Base-by-base conservation (phyloP, 2,329 filamentous ascomycete species). In the Furcasterigmium sp. region DNA sequence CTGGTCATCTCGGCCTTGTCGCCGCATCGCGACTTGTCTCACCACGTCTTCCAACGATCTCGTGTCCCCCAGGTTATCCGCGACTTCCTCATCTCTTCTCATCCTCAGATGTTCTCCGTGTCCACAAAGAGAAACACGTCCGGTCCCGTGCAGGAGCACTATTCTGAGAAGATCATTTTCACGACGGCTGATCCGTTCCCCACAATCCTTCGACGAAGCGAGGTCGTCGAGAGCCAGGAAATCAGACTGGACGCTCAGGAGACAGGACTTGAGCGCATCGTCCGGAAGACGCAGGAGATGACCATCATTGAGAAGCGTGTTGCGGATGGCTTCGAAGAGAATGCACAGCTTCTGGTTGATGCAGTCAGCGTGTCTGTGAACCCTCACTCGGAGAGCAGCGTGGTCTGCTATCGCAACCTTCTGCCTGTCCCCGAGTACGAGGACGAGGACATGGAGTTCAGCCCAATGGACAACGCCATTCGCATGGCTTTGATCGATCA, bases 271-370 rank as follows among this genome's bases (percentile, higher is more conserved):
- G 91, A 97, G 61, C 83, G 91, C 14, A 91, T 93, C 25, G 84
- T 88, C 54, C 82, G 91, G 46, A 96, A 96, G 70, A 95, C 91
- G 1, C 80, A 87, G 46, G 91, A 97, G 63, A 79, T 97, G 68
- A 72, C 80, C 2, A 65, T 76, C 1, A 70, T 95, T 1, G 89
- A 95, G 60, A 87, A 84, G 60, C 82, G 82, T 39, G 73, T 91
- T 8, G 67, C 73, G 1, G 82, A 87, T 18, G 85, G 85, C 5
- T 87, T 91, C 44, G 81, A 88, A 28, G 78, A 83, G 8, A 78
- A 80, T 35, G 76, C 84, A 14, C 76, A 80, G 34, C 70, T 82
- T 37, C 72, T 96, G 26, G 76, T 88, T 1, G 87, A 93, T 53
- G 84, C 87, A 10, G 72, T 95, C 23, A 78, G 81, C 53, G 76